Evolutionary conservation across 2,329 filamentous ascomycete genomes (phyloP).

Genomic region (Ascochyta rabiei): DNA sequence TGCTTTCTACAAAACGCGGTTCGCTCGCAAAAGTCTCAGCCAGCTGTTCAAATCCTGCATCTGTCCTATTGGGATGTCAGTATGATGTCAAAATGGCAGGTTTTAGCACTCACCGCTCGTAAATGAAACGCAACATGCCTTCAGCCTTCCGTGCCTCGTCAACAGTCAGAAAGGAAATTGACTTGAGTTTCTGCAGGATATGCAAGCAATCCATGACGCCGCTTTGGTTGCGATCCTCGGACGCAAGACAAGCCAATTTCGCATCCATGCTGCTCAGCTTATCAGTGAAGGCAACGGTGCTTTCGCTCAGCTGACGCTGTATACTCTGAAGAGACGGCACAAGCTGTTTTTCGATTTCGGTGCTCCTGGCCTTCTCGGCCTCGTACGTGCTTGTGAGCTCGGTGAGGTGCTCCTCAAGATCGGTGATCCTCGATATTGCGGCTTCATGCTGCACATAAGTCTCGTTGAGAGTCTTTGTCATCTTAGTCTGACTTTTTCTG

Average conservation of each 20-base stretch:
- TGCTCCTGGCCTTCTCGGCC: constrained; percentile 29
- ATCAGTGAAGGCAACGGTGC: constrained; percentile 17
- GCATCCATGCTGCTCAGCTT: neutral
- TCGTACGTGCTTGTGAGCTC: constrained; percentile 19
- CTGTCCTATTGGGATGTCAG: neutral
- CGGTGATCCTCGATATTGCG: constrained; percentile 19
- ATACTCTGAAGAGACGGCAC: constrained; percentile 22
- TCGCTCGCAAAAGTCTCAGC: constrained; percentile 1
- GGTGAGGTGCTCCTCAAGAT: constrained; percentile 19
- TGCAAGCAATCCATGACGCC: constrained; percentile 27
- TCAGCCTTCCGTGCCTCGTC: constrained; percentile 33
- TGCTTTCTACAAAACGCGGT: constrained; percentile 1
- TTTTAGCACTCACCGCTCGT: constrained; percentile 26
- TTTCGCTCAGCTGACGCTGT: constrained; percentile 23
- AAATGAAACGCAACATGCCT: constrained; percentile 28
- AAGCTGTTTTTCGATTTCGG: constrained; percentile 29
- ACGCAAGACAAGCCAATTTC: constrained; percentile 10
- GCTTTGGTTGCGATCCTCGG: neutral
- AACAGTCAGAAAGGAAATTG: constrained; percentile 22
- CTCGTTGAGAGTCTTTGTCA: constrained; percentile 26
- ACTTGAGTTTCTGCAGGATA: constrained; percentile 23
- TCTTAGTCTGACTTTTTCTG: constrained; percentile 15
- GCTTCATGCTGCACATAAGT: constrained; percentile 16
- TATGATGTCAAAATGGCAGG: neutral
- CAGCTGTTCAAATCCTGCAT: constrained; percentile 21